Evolutionary conservation across 495 filamentous ascomycete genomes (phyloP).

Genomic region (Cercophora samala): DNA sequence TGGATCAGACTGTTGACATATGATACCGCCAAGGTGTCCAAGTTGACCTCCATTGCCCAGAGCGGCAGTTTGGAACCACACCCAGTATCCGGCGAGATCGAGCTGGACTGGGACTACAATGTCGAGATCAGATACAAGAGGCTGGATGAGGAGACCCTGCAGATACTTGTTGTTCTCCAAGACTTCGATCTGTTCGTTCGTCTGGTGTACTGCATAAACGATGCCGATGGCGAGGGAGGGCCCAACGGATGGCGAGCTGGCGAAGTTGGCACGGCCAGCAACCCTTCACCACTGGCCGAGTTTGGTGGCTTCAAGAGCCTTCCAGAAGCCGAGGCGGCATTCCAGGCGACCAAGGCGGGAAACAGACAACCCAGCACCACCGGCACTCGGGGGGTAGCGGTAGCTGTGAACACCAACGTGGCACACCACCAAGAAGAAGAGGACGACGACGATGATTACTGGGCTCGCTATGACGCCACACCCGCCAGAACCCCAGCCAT

Average conservation of each 20-base stretch:
- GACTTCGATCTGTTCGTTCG: conserved; percentile 55
- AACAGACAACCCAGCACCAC: conserved; percentile 8
- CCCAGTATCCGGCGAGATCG: conserved; percentile 88
- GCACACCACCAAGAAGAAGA: conserved; percentile 45
- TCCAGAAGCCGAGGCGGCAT: conserved; percentile 43
- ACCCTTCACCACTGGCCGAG: conserved; percentile 36
- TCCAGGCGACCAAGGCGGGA: conserved; percentile 31
- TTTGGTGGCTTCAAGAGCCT: conserved; percentile 43
- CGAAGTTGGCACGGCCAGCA: conserved; percentile 65
- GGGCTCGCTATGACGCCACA: conserved; percentile 89
- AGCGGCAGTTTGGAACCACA: conserved; percentile 76
- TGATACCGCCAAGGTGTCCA: conserved; percentile 63
- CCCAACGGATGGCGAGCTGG: conserved; percentile 79
- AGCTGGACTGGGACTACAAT: conserved; percentile 61
- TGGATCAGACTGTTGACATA: conserved; percentile 94
- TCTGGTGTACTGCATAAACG: conserved; percentile 53
- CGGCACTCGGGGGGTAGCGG: conserved; percentile 15
- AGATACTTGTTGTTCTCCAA: conserved; percentile 56
- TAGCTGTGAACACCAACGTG: conserved; percentile 9
- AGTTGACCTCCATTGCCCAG: conserved; percentile 62
- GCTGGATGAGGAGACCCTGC: conserved; percentile 82
- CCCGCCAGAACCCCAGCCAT: conserved; percentile 70
- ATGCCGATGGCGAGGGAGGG: conserved; percentile 54
- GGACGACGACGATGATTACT: conserved; percentile 88
- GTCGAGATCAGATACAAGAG: conserved; percentile 66